Conservation (phyloP, 306 rosid species). For the Astragalus membranaceus region DNA sequence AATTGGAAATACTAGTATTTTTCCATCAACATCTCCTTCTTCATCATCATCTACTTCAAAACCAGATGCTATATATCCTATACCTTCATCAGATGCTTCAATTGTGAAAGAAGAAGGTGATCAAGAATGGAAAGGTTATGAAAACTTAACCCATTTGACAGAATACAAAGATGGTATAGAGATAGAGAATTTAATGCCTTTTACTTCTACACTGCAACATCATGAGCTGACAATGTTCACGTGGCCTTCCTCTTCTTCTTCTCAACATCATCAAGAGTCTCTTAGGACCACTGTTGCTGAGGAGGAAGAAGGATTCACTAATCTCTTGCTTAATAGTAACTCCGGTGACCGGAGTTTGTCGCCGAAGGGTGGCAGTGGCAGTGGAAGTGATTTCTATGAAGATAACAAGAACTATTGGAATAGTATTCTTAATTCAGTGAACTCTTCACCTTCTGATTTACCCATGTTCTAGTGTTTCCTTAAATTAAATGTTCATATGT, state of each 20-base stretch:
- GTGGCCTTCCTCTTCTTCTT: not conserved
- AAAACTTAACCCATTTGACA: conserved; percentile 18
- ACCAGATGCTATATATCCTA: not conserved
- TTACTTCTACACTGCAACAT: conserved; percentile 26
- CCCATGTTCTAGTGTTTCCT: conserved; percentile 27
- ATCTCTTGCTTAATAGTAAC: conserved; percentile 55
- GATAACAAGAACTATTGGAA: conserved; percentile 83
- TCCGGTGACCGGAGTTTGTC: conserved; percentile 43
- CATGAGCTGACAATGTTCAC: conserved; percentile 38
- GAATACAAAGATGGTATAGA: conserved; percentile 32
- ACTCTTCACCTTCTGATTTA: conserved; percentile 72
- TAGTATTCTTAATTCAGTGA: conserved; percentile 72
- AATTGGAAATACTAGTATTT: not conserved
- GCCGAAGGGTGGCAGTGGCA: conserved; percentile 17
- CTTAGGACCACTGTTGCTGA: conserved; percentile 1
- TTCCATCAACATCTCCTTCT: conserved; percentile 25
- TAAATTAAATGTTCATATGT: too few relatives aligned
- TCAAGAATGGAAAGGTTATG: conserved; percentile 46
- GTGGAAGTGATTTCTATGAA: conserved; percentile 33
- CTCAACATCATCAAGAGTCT: too few relatives aligned
- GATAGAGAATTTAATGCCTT: conserved; percentile 35
- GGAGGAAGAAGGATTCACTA: conserved; percentile 78
- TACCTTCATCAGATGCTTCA: too few relatives aligned
- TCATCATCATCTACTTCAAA: conserved; percentile 19
- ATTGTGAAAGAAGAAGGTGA: conserved; percentile 43